These are phyloP conservation scores for Coniferiporia sulphurascens DNA, from an alignment of 1,284 basidiomycete species.

Conservation along the genomic window DNA sequence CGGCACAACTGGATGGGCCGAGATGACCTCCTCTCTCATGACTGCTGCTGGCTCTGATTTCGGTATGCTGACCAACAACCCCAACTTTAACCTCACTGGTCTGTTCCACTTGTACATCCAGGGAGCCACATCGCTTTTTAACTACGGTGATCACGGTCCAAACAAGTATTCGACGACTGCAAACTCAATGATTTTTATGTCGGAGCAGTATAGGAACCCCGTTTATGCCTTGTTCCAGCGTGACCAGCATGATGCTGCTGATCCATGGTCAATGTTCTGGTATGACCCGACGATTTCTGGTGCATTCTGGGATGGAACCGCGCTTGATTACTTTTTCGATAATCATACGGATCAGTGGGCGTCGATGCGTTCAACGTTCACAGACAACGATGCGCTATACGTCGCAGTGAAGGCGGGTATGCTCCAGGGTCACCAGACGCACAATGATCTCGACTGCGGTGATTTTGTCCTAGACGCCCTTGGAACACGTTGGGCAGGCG, in stretches of 20 bases:
- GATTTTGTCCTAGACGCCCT: constrained; percentile 96
- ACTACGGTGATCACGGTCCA: constrained; percentile 91
- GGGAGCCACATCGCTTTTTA: constrained; percentile 85
- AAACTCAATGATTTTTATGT: constrained; percentile 73
- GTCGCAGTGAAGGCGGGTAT: constrained; percentile 87
- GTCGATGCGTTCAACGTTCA: constrained; percentile 91
- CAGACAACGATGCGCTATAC: constrained; percentile 78
- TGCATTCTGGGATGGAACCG: constrained; percentile 86
- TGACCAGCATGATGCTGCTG: constrained; percentile 80
- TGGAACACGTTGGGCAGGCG: constrained; percentile 94
- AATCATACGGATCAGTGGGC: constrained; percentile 75
- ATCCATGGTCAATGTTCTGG: constrained; percentile 98
- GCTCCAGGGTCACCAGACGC: constrained; percentile 79
- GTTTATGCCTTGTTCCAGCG: constrained; percentile 87
- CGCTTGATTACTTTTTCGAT: constrained; percentile 82
- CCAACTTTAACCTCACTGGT: constrained; percentile 72
- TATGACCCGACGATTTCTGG: constrained; percentile 82
- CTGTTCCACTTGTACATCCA: constrained; percentile 88
- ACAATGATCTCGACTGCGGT: constrained; percentile 90
- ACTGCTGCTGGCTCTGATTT: constrained; percentile 85
- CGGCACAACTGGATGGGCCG: constrained; percentile 89
- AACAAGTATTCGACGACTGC: constrained; percentile 90
- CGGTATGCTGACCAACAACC: constrained; percentile 66
- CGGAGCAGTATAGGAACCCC: constrained; percentile 61
- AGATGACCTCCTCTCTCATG: constrained; percentile 80